These are phyloP conservation scores for Aspergillus incahuasiensis DNA, from an alignment of 495 filamentous ascomycete species.

Conservation along the genomic window DNA sequence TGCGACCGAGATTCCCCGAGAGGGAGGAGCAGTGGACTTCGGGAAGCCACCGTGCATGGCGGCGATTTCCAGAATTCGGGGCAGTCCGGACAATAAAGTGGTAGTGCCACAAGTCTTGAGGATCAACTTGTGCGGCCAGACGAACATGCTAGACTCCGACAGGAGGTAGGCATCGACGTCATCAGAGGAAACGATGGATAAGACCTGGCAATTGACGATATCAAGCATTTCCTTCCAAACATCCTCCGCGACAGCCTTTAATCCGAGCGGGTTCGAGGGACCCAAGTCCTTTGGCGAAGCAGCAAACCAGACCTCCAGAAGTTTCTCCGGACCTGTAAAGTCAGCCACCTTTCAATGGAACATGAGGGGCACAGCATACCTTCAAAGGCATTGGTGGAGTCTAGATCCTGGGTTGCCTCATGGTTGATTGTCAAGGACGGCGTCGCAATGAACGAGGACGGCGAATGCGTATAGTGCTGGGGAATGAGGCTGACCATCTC, in stretches of 20 bases:
- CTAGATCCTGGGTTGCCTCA: slow-evolving; percentile 88
- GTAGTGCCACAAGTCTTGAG: slow-evolving; percentile 99
- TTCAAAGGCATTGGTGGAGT: slow-evolving; percentile 96
- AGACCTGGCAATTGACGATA: slow-evolving; percentile 95
- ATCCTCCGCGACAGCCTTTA: slow-evolving; percentile 80
- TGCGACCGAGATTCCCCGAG: slow-evolving; percentile 57
- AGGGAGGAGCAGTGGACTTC: slow-evolving; percentile 45
- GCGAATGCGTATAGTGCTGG: slow-evolving; percentile 72
- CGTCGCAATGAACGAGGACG: slow-evolving; percentile 69
- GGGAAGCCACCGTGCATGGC: slow-evolving; percentile 84
- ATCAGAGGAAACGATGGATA: slow-evolving; percentile 92
- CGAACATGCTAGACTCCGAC: slow-evolving; percentile 99
- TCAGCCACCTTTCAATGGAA: slow-evolving; percentile 4
- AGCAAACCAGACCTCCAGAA: slow-evolving; percentile 98
- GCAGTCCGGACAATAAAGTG: slow-evolving; percentile 83
- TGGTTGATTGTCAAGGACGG: slow-evolving; percentile 94
- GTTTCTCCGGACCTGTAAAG: slow-evolving; percentile 82
- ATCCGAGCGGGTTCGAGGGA: slow-evolving; percentile 63
- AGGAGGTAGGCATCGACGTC: slow-evolving; percentile 95
- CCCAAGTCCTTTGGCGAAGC: slow-evolving; percentile 73
- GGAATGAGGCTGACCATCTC: slow-evolving; percentile 85
- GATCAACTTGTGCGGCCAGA: slow-evolving; percentile 98
- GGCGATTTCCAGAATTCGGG: slow-evolving; percentile 86
- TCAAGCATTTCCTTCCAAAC: slow-evolving; percentile 97
- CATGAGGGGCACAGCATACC: slow-evolving; percentile 42